Percentiles rank a stretch among this genome's conserved stretches.
phyloP scores from a whole-genome alignment of 2,329 filamentous ascomycete genomes.

The Alternaria conjuncta region DNA sequence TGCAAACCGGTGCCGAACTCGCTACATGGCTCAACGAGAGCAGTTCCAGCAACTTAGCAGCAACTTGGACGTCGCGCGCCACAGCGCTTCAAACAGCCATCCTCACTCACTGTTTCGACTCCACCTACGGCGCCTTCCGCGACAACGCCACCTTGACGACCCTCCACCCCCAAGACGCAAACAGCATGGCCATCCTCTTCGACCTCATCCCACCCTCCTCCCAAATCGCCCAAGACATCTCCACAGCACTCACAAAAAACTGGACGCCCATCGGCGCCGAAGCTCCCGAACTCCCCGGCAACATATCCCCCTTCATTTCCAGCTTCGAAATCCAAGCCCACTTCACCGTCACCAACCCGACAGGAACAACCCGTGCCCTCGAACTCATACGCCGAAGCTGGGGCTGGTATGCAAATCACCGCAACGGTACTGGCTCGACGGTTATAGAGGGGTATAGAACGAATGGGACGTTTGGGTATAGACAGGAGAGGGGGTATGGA shows the following conservation, averaged over 20 bases:
- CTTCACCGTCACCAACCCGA: slow-evolving; percentile 25
- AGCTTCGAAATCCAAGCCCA: slow-evolving; percentile 47
- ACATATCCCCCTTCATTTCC: slow-evolving; percentile 48
- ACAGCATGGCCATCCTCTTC: slow-evolving; percentile 30
- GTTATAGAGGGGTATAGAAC: slow-evolving; percentile 47
- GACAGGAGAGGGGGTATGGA: slow-evolving; percentile 38
- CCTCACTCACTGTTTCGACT: slow-evolving; percentile 13
- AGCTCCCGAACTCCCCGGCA: slow-evolving; percentile 44
- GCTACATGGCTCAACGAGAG: slow-evolving; percentile 14
- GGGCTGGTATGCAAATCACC: slow-evolving; percentile 36
- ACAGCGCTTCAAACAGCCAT: slow-evolving; percentile 10
- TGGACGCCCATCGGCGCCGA: slow-evolving; percentile 41
- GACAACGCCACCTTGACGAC: slow-evolving; percentile 24
- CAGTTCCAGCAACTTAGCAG: neutral
- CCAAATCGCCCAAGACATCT: slow-evolving; percentile 19
- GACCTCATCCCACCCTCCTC: slow-evolving; percentile 19
- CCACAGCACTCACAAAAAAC: slow-evolving; percentile 20
- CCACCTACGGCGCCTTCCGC: slow-evolving; percentile 10
- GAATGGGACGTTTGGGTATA: slow-evolving; percentile 49
- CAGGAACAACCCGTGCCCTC: slow-evolving; percentile 30
- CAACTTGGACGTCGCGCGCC: neutral
- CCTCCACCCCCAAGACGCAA: slow-evolving; percentile 33
- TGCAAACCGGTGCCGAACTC: slow-evolving; percentile 27
- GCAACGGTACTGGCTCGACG: slow-evolving; percentile 47
- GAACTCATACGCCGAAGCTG: slow-evolving; percentile 40